Conservation (phyloP, 768 basidiomycete species). For the Leccinum longicurvipes region DNA sequence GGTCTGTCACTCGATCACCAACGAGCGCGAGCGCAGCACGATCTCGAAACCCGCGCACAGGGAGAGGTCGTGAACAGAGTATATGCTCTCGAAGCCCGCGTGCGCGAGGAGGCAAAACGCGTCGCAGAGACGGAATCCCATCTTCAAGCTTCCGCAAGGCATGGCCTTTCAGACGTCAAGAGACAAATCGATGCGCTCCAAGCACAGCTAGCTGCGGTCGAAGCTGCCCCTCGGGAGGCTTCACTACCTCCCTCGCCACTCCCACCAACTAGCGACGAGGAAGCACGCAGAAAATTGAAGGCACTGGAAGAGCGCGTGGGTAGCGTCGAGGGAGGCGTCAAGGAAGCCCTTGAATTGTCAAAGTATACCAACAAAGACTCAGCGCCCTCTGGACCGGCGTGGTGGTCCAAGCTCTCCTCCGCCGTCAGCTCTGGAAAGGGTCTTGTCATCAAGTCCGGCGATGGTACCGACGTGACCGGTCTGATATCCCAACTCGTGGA, state of each 20-base stretch:
- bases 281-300: constrained; percentile 51
- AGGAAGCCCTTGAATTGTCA: constrained; percentile 68
- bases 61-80: constrained; percentile 54
- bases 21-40: constrained; percentile 46
- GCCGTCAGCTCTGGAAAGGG: constrained; percentile 42
- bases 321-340: constrained; percentile 57
- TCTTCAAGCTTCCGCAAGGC: constrained; percentile 41
- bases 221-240: constrained; percentile 20
- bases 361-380: constrained; percentile 43
- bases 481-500: constrained; percentile 78
- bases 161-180: constrained; percentile 47
- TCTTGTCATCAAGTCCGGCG: constrained; percentile 65
- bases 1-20: constrained; percentile 56
- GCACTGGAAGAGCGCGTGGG: constrained; percentile 62
- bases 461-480: constrained; percentile 69
- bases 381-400: constrained; percentile 43
- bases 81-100: constrained; percentile 51
- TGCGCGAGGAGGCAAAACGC: constrained; percentile 44
- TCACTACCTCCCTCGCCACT: constrained; percentile 12
- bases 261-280: constrained; percentile 44
- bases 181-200: constrained; percentile 56
- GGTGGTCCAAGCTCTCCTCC: constrained; percentile 69
- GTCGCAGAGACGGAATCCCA: constrained; percentile 53
- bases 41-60: constrained; percentile 48
- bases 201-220: constrained; percentile 36